These are phyloP conservation scores for Penstemon barbatus DNA, from an alignment of 257 asterid genomes.

Conservation along the genomic window DNA sequence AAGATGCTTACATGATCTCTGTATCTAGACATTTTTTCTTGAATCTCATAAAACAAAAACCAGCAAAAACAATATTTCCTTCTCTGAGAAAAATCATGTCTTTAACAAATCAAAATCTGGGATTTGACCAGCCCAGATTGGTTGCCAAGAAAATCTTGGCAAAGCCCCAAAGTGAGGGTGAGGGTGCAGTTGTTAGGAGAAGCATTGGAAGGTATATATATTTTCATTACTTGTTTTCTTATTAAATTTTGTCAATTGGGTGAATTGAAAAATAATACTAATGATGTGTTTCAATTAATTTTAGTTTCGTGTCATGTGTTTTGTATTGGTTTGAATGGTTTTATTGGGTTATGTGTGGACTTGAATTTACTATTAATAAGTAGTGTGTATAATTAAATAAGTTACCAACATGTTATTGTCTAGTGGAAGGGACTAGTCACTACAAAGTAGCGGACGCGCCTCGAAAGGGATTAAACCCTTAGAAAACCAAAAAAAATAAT, in stretches of 20 bases:
- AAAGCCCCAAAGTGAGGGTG: conserved; percentile 72
- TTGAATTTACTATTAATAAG: too few species aligned
- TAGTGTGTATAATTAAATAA: too few species aligned
- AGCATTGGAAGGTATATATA: conserved; percentile 82
- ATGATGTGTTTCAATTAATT: too few species aligned
- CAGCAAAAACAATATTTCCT: not conserved
- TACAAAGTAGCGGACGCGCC: too few species aligned
- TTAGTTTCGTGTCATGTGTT: too few species aligned
- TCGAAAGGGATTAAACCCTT: too few species aligned
- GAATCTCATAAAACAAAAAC: conserved; percentile 26
- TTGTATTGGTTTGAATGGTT: too few species aligned
- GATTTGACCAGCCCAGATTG: conserved; percentile 65
- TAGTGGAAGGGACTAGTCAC: too few species aligned
- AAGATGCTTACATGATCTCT: conserved; percentile 33
- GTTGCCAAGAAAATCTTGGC: conserved; percentile 65
- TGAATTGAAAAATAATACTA: too few species aligned
- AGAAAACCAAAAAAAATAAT: too few species aligned
- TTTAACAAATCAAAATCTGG: conserved; percentile 35
- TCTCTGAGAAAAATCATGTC: conserved; percentile 46
- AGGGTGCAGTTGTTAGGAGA: conserved; percentile 80
- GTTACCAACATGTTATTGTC: too few species aligned
- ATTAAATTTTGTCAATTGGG: not conserved
- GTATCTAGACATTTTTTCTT: conserved; percentile 27
- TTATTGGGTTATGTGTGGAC: too few species aligned
- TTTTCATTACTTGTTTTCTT: not conserved